phyloP scores from a whole-genome alignment of 129 eudicot genomes.

The Artemisia tridentata region DNA sequence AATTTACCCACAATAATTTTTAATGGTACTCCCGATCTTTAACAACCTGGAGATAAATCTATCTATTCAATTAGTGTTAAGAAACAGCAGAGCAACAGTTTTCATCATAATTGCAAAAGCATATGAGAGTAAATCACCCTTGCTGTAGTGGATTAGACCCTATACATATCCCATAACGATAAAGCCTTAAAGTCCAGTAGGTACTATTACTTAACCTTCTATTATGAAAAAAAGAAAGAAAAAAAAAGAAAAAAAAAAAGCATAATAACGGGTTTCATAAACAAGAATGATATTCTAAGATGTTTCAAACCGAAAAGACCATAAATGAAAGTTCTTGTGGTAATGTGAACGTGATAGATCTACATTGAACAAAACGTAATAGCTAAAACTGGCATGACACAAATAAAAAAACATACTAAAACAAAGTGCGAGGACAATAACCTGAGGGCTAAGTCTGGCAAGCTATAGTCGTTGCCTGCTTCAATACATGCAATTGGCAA shows the following conservation, averaged over 20 bases:
- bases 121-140: neutral
- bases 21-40: neutral
- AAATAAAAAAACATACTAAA: neutral
- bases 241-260: neutral
- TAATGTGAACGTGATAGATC: slow-evolving; percentile 10
- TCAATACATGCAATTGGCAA: slow-evolving; percentile 82
- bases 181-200: slow-evolving; percentile 25
- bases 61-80: neutral
- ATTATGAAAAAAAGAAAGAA: slow-evolving; percentile 5
- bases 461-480: slow-evolving; percentile 71
- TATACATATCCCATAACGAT: slow-evolving; percentile 11
- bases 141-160: slow-evolving; percentile 4
- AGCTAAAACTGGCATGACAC: slow-evolving; percentile 6
- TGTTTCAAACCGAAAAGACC: slow-evolving; percentile 14
- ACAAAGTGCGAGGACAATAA: slow-evolving; percentile 26
- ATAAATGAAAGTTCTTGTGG: slow-evolving; percentile 12
- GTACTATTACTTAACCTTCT: slow-evolving; percentile 12
- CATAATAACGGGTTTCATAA: slow-evolving; percentile 8
- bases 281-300: slow-evolving; percentile 17
- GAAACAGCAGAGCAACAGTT: neutral
- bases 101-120: neutral
- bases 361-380: slow-evolving; percentile 10
- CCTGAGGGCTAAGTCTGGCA: slow-evolving; percentile 95
- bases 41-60: neutral
- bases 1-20: neutral